These are phyloP conservation scores for Athelia sp. DNA, from an alignment of 1,284 basidiomycete species.

Conservation along the genomic window DNA sequence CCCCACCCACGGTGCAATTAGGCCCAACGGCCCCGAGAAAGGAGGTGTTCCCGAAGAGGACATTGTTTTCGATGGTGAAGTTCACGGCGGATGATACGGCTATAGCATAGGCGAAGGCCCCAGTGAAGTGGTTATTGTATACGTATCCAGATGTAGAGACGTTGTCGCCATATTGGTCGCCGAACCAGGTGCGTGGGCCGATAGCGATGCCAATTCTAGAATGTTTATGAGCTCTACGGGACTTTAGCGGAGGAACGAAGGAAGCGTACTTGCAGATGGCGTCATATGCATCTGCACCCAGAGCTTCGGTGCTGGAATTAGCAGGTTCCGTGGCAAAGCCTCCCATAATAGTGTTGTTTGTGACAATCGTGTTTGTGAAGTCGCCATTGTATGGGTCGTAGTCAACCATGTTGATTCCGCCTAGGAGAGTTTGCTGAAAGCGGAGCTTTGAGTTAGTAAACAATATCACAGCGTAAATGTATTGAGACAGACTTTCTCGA, in stretches of 20 bases:
- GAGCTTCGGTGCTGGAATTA: slow-evolving; percentile 28
- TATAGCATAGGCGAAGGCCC: slow-evolving; percentile 69
- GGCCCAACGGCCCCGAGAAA: slow-evolving; percentile 72
- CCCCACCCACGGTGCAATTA: slow-evolving; percentile 50
- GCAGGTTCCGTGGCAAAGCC: slow-evolving; percentile 54
- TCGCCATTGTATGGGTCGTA: slow-evolving; percentile 70
- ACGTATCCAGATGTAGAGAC: slow-evolving; percentile 59
- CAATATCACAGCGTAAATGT: not conserved
- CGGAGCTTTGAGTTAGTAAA: too few relatives aligned
- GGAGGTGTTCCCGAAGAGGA: slow-evolving; percentile 64
- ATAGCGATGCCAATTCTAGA: slow-evolving; percentile 68
- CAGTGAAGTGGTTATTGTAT: slow-evolving; percentile 61
- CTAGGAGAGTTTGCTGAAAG: slow-evolving; percentile 61
- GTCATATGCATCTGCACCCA: slow-evolving; percentile 54
- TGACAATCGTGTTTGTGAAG: slow-evolving; percentile 65
- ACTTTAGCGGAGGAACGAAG: slow-evolving; percentile 9
- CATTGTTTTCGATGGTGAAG: slow-evolving; percentile 65
- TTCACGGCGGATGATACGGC: slow-evolving; percentile 61
- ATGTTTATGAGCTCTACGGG: not conserved
- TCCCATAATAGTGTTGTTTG: slow-evolving; percentile 66
- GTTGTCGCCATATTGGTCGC: slow-evolving; percentile 53
- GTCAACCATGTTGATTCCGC: slow-evolving; percentile 83
- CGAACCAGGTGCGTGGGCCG: slow-evolving; percentile 79
- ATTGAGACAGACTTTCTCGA: slow-evolving; percentile 46
- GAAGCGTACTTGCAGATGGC: slow-evolving; percentile 62